A percentile compares a stretch with the other conserved stretches of the same genome.
phyloP scores from a whole-genome alignment of 139 green algal species.

The Protoeuglena noctilucae region DNA sequence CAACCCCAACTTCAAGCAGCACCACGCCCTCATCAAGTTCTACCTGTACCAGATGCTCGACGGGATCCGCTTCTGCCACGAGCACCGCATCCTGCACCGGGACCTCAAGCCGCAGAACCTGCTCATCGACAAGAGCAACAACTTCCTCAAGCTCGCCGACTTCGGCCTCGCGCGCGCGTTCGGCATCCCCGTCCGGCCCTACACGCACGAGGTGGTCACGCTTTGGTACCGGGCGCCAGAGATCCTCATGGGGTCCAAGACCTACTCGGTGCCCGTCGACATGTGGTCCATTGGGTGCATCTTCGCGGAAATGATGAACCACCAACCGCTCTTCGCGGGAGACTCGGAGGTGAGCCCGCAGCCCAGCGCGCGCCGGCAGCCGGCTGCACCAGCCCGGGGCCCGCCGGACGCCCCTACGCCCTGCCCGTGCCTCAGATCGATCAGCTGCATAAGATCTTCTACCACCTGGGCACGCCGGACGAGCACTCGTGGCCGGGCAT shows the following conservation, averaged over 20 bases:
- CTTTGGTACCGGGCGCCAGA: constrained; percentile 95
- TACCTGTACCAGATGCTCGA: constrained; percentile 93
- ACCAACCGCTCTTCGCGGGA: constrained; percentile 56
- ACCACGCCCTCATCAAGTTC: constrained; percentile 62
- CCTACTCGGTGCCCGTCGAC: constrained; percentile 91
- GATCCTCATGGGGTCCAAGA: constrained; percentile 84
- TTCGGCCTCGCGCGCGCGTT: constrained; percentile 91
- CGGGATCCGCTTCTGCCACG: constrained; percentile 82
- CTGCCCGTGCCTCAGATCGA: constrained; percentile 71
- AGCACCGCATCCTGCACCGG: constrained; percentile 74
- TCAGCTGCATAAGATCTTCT: constrained; percentile 81
- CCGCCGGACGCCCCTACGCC: constrained; percentile 57
- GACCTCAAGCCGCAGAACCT: constrained; percentile 98
- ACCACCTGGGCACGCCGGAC: constrained; percentile 63
- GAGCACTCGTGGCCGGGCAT: constrained; percentile 61
- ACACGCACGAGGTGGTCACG: constrained; percentile 96
- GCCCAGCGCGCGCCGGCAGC: neutral
- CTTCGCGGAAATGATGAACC: constrained; percentile 87
- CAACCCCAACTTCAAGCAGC: constrained; percentile 28
- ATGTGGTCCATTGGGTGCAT: constrained; percentile 96
- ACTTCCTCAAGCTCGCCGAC: constrained; percentile 91
- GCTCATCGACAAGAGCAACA: constrained; percentile 67
- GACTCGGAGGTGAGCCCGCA: constrained; percentile 37
- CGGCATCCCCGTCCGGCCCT: constrained; percentile 82
- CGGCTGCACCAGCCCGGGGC: neutral